These are phyloP conservation scores for Parastagonospora nodorum DNA, from an alignment of 2,329 filamentous ascomycete genomes.

Conservation along the genomic window DNA sequence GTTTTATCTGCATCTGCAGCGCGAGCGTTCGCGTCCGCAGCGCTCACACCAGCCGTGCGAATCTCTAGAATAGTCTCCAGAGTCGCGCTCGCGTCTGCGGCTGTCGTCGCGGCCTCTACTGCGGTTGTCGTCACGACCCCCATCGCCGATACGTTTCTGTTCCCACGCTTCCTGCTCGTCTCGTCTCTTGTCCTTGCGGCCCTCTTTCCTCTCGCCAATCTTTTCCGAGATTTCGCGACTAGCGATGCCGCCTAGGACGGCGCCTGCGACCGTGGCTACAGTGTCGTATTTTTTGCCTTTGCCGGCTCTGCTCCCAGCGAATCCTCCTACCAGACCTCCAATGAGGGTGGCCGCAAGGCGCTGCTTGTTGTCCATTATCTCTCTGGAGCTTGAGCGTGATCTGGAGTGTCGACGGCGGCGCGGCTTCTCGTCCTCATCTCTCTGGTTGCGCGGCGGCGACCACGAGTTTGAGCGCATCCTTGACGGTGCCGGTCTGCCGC, in stretches of 20 bases:
- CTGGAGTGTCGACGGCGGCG: constrained; percentile 17
- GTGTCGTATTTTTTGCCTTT: constrained; percentile 36
- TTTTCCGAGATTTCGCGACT: constrained; percentile 34
- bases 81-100: not conserved
- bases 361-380: constrained; percentile 17
- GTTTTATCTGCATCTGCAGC: constrained; percentile 2
- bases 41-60: constrained; percentile 3
- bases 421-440: constrained; percentile 13
- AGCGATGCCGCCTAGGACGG: constrained; percentile 42
- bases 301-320: constrained; percentile 30
- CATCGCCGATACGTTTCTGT: constrained; percentile 9
- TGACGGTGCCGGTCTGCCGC: constrained; percentile 21
- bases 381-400: constrained; percentile 19
- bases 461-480: constrained; percentile 35
- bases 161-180: constrained; percentile 5
- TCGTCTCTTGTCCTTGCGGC: constrained; percentile 7
- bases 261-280: constrained; percentile 39
- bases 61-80: constrained; percentile 1
- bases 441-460: constrained; percentile 32
- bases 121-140: constrained; percentile 21
- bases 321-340: constrained; percentile 42
- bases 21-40: constrained; percentile 1
- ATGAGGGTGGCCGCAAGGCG: constrained; percentile 33
- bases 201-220: constrained; percentile 15
- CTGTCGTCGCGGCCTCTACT: constrained; percentile 2